Conservation (phyloP, 495 filamentous ascomycete species). For the Aspergillus cavernicola region DNA sequence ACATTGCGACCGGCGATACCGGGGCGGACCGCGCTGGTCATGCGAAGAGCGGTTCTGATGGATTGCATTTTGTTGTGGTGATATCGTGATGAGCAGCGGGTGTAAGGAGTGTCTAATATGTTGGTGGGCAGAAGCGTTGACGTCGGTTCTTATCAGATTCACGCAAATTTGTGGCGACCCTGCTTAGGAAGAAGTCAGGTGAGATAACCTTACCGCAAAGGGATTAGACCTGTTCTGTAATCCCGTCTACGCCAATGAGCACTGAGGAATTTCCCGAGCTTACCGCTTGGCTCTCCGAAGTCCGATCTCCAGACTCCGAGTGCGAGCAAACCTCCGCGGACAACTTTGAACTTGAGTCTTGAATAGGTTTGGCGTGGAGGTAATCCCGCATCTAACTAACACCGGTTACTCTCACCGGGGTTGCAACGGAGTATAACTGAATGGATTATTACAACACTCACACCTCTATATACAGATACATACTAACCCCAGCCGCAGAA, state of each 20-base stretch:
- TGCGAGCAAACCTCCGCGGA: not conserved
- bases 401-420: too few species aligned
- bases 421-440: too few species aligned
- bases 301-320: constrained; percentile 8
- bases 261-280: constrained; percentile 4
- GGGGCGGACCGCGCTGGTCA: constrained; percentile 10
- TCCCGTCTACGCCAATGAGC: not conserved
- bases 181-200: constrained; percentile 15
- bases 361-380: too few species aligned
- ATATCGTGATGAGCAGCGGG: not conserved
- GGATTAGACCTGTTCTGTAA: not conserved
- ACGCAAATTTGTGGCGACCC: constrained; percentile 10
- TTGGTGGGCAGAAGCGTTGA: constrained; percentile 13
- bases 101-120: not conserved
- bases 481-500: constrained; percentile 5
- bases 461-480: too few species aligned
- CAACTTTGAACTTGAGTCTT: not conserved
- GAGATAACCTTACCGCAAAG: not conserved
- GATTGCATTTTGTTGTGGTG: constrained; percentile 11
- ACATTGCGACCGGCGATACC: constrained; percentile 12
- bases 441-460: too few species aligned
- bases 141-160: constrained; percentile 15
- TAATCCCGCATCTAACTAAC: too few species aligned
- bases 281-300: constrained; percentile 1
- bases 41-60: constrained; percentile 14